Conservation (phyloP, 2,329 filamentous ascomycete species). For the Coleophoma crateriformis region DNA sequence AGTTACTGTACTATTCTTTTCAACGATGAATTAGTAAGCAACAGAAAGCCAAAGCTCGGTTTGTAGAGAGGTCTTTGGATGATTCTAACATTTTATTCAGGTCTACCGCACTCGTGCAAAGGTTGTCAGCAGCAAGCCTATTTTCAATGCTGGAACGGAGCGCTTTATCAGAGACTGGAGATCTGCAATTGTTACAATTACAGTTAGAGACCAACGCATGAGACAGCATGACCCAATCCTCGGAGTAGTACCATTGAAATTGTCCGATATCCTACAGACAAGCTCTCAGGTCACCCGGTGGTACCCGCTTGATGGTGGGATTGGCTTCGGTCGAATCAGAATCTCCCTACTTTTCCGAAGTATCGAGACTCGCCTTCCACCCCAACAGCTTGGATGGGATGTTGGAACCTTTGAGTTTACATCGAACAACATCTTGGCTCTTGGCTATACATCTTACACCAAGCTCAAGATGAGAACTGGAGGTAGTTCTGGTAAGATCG, state of each 20-base stretch:
- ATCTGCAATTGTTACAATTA: constrained; percentile 77
- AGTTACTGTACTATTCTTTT: constrained; percentile 89
- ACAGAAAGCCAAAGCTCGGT: background rate
- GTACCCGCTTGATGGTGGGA: constrained; percentile 94
- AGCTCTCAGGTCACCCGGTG: constrained; percentile 78
- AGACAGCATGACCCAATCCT: constrained; percentile 92
- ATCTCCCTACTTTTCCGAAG: constrained; percentile 88
- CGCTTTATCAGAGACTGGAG: constrained; percentile 92
- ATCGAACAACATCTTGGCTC: constrained; percentile 62
- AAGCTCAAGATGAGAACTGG: constrained; percentile 83
- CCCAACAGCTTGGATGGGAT: constrained; percentile 84
- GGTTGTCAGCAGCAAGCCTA: constrained; percentile 88
- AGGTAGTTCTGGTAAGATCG: constrained; percentile 69
- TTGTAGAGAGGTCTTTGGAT: background rate
- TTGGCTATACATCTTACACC: constrained; percentile 53
- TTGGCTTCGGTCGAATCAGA: constrained; percentile 84
- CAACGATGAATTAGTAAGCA: constrained; percentile 72
- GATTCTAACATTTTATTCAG: constrained; percentile 21
- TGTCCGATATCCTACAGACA: constrained; percentile 83
- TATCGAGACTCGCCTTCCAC: constrained; percentile 80
- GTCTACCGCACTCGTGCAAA: constrained; percentile 93
- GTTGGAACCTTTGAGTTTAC: constrained; percentile 90
- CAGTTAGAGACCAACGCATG: constrained; percentile 83
- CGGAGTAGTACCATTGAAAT: constrained; percentile 81
- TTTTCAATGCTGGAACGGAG: constrained; percentile 95